Evolutionary conservation across 345 rosid genomes (phyloP).

Genomic region (Populus simonii): DNA sequence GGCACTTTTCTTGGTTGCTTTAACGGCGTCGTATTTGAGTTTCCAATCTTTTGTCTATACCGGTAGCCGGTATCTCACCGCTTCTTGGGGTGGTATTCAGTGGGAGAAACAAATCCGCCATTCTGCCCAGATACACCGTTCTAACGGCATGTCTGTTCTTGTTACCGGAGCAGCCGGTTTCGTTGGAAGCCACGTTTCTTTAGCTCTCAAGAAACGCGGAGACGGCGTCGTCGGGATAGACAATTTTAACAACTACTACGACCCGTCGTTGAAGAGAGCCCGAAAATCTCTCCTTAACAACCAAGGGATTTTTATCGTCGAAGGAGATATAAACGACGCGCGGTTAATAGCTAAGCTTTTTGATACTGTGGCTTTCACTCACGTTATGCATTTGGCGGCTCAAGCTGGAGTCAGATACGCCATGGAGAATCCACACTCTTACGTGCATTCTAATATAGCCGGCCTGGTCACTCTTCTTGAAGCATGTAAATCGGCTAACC

Average conservation of each 20-base stretch:
- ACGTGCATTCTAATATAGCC: conserved; percentile 31
- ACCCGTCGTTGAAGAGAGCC: conserved; percentile 29
- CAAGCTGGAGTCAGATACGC: conserved; percentile 46
- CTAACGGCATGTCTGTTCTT: conserved; percentile 24
- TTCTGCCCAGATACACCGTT: conserved; percentile 24
- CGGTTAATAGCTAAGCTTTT: conserved; percentile 28
- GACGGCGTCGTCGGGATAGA: conserved; percentile 41
- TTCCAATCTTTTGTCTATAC: conserved; percentile 69
- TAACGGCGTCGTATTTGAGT: conserved; percentile 82
- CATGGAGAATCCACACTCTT: conserved; percentile 37
- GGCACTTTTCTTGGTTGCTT: conserved; percentile 85
- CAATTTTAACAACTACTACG: conserved; percentile 33
- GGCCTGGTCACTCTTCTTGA: conserved; percentile 31
- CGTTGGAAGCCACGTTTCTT: conserved; percentile 37
- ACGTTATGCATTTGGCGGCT: conserved; percentile 41
- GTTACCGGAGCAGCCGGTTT: conserved; percentile 43
- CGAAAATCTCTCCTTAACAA: conserved; percentile 22
- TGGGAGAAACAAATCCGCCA: conserved; percentile 33
- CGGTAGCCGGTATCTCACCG: conserved; percentile 41
- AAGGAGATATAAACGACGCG: conserved; percentile 35
- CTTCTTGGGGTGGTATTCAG: conserved; percentile 29
- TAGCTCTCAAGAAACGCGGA: conserved; percentile 35
- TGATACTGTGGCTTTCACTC: conserved; percentile 33
- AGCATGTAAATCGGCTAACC: conserved; percentile 28
- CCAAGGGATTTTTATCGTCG: conserved; percentile 25